Percentiles rank a stretch among this genome's conserved stretches.
Evolutionary conservation across 2,329 filamentous ascomycete genomes (phyloP).

Genomic region (Teratosphaeria destructans): DNA sequence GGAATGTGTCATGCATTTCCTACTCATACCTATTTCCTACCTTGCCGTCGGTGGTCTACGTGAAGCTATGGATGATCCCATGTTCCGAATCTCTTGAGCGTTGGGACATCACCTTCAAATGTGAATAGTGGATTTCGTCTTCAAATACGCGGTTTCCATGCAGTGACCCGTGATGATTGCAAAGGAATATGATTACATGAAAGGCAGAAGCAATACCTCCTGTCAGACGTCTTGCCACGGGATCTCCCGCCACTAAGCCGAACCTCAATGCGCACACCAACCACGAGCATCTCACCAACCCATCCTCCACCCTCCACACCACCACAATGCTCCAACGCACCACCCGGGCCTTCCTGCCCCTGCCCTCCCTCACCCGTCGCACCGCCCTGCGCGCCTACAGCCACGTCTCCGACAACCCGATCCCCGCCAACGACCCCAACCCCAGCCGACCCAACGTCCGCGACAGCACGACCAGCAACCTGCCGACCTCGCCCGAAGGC

Average conservation of each 20-base stretch:
- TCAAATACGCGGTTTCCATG: too few relatives aligned
- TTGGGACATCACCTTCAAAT: too few relatives aligned
- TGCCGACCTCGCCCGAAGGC: conserved; percentile 41
- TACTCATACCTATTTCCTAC: too few relatives aligned
- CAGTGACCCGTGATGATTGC: too few relatives aligned
- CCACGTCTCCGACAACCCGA: conserved; percentile 28
- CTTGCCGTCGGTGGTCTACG: too few relatives aligned
- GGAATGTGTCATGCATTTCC: too few relatives aligned
- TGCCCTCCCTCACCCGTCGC: conserved; percentile 13
- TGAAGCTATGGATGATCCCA: too few relatives aligned
- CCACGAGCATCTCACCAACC: background rate
- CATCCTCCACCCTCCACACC: background rate
- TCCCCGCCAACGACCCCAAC: conserved; percentile 57
- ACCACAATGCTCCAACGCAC: conserved; percentile 12
- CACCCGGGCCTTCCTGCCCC: conserved; percentile 15
- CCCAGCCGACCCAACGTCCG: conserved; percentile 32
- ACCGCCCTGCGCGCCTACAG: conserved; percentile 1
- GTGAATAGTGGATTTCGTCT: too few relatives aligned
- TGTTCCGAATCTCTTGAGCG: too few relatives aligned
- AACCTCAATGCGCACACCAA: background rate
- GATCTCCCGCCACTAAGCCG: background rate
- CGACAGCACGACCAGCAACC: conserved; percentile 49
- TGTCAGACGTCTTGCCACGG: too few relatives aligned
- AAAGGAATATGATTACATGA: too few relatives aligned
- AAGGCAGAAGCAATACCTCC: too few relatives aligned